Conservation (phyloP, 2,329 filamentous ascomycete genomes). For the Fragosphaeria purpurea region DNA sequence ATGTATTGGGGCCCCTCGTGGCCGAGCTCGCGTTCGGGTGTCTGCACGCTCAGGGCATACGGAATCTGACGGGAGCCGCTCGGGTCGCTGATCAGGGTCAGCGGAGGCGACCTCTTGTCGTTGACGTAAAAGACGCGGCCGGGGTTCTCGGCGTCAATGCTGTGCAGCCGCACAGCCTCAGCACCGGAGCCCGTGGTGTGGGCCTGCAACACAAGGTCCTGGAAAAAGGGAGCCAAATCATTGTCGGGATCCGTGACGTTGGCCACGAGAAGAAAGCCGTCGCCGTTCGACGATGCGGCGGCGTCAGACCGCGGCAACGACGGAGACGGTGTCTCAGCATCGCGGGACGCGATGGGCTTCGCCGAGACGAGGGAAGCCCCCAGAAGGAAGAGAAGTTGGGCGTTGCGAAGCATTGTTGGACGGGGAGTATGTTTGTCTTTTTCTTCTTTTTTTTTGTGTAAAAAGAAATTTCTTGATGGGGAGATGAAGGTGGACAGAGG, state of each 20-base stretch:
- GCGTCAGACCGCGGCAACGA: not conserved
- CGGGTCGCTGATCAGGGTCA: conserved; percentile 28
- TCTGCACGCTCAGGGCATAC: conserved; percentile 24
- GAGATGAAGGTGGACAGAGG: too few species aligned
- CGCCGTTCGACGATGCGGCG: not conserved
- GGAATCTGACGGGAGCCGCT: conserved; percentile 27
- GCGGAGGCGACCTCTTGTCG: conserved; percentile 24
- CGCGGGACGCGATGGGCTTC: not conserved
- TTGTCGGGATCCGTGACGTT: conserved; percentile 1
- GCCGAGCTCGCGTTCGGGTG: not conserved
- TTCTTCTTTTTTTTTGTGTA: too few species aligned
- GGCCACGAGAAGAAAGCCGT: conserved; percentile 8
- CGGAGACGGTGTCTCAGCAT: not conserved
- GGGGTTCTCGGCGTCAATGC: conserved; percentile 9
- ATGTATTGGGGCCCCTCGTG: too few species aligned
- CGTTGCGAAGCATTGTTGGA: too few species aligned
- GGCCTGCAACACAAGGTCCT: not conserved
- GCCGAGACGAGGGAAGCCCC: not conserved
- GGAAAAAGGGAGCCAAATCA: not conserved
- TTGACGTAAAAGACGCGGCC: conserved; percentile 39
- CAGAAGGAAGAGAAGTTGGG: too few species aligned
- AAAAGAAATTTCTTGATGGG: too few species aligned
- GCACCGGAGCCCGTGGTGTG: conserved; percentile 34
- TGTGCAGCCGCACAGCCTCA: conserved; percentile 26
- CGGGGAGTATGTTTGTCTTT: too few species aligned